A percentile compares a stretch with the other conserved stretches of the same genome.
Conservation (phyloP, 1,284 basidiomycete species). For the Kwoniella shivajii region DNA sequence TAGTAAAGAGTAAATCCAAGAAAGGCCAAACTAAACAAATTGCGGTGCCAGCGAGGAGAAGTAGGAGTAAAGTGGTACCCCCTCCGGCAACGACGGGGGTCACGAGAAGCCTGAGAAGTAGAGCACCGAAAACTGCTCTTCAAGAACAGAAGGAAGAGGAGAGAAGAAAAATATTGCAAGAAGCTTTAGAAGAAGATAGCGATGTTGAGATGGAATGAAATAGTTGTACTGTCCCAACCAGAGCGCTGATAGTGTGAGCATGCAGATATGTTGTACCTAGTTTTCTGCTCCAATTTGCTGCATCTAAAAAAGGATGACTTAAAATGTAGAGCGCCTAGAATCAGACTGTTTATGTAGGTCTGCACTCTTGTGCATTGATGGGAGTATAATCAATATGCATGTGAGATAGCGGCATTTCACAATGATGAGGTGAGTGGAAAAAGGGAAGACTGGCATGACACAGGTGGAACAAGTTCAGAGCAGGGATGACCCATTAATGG, state of each 20-base stretch:
- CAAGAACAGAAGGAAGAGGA: slow-evolving; percentile 31
- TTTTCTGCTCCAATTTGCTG: neutral
- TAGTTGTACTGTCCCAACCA: too few relatives aligned
- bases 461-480: too few relatives aligned
- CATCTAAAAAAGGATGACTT: too few relatives aligned
- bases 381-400: too few relatives aligned
- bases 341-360: too few relatives aligned
- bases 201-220: slow-evolving; percentile 1
- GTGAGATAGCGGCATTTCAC: too few relatives aligned
- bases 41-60: neutral
- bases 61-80: neutral
- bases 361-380: too few relatives aligned
- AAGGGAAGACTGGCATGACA: too few relatives aligned
- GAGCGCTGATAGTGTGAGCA: neutral
- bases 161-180: slow-evolving; percentile 25
- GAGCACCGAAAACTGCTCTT: slow-evolving; percentile 31
- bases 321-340: too few relatives aligned
- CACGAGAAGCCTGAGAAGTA: slow-evolving; percentile 32
- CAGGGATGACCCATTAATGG: too few relatives aligned
- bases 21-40: neutral
- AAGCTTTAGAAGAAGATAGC: slow-evolving; percentile 21
- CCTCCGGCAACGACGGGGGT: neutral
- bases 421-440: too few relatives aligned
- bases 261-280: neutral
- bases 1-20: neutral